A percentile compares a stretch with the other conserved stretches of the same genome.
These are phyloP conservation scores for Acacia melanoxylon DNA, from an alignment of 306 rosid species.

Conservation along the genomic window DNA sequence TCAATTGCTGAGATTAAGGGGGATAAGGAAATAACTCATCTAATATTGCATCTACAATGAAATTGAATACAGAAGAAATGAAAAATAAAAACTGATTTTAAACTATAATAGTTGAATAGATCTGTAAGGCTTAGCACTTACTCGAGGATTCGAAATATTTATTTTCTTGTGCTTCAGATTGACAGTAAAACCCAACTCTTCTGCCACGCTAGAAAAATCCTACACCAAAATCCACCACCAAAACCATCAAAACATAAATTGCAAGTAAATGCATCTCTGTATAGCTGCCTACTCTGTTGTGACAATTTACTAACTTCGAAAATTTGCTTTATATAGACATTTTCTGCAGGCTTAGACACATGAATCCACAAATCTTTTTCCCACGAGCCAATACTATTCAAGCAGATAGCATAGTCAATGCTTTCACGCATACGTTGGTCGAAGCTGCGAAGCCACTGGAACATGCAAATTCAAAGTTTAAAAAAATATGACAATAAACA, in stretches of 20 bases:
- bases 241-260: constrained; percentile 20
- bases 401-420: constrained; percentile 93
- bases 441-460: constrained; percentile 95
- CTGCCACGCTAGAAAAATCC: constrained; percentile 92
- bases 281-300: neutral
- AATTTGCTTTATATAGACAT: constrained; percentile 85
- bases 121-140: constrained; percentile 50
- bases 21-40: neutral
- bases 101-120: constrained; percentile 18
- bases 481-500: constrained; percentile 10
- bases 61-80: neutral
- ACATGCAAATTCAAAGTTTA: constrained; percentile 29
- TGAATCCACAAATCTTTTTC: constrained; percentile 90
- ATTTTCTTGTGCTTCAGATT: constrained; percentile 98
- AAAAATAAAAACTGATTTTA: constrained; percentile 10
- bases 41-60: constrained; percentile 7
- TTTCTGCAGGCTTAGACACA: constrained; percentile 98
- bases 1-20: constrained; percentile 1
- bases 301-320: constrained; percentile 64
- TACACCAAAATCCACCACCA: constrained; percentile 43
- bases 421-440: constrained; percentile 96
- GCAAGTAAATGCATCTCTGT: constrained; percentile 19
- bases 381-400: constrained; percentile 94
- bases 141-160: constrained; percentile 94
- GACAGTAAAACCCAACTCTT: constrained; percentile 73